Evolutionary conservation across 306 rosid species (phyloP), one percentile per base, ranked within the genome.

Genomic region (Urtica urens): DNA sequence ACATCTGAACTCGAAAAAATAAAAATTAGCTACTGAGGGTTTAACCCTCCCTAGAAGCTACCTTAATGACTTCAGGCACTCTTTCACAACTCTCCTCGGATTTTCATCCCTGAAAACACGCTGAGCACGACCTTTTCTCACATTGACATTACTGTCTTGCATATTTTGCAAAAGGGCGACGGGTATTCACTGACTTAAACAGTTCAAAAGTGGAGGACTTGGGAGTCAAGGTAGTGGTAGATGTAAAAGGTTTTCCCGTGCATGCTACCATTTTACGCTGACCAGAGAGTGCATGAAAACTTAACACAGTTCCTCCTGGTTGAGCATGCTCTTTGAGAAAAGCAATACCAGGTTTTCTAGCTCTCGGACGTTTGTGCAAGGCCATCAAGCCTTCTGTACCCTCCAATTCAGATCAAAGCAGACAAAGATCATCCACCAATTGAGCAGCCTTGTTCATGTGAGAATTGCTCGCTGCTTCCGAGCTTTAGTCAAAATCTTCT

Each of bases 61-160:
- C n/a, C n/a, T n/a, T 30, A 73, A 65, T 29, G 77, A 69, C 57
- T 80, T 83, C 53, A 74, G 44, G 18, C 73, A 85, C 57, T 90
- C 94, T 75, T 71, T 81, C 12, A 55, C 71, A 41, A 55, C 62
- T 64, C 70, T 90, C 76, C 72, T 72, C 5, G 77, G 66, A 42
- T 65, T 81, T 53, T 77, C 93, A 39, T 71, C 95, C 73, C 55
- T 58, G 42, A n/a, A n/a, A n/a, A n/a, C n/a, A n/a, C n/a, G n/a
- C n/a, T n/a, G n/a, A n/a, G 67, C 25, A 57, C 58, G 57, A 62
- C 67, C 95, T 70, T 73, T 90, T 65, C 71, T 79, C 42, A 20
- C 17, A 49, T 60, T 46, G 46, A 22, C 73, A 68, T 69, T 74
- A 68, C 64, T 40, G 56, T 78, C 92, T 56, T 68, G 23, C 22